These are phyloP conservation scores for Chalciporus sp. DNA, from an alignment of 1,284 basidiomycete species.

Conservation along the genomic window DNA sequence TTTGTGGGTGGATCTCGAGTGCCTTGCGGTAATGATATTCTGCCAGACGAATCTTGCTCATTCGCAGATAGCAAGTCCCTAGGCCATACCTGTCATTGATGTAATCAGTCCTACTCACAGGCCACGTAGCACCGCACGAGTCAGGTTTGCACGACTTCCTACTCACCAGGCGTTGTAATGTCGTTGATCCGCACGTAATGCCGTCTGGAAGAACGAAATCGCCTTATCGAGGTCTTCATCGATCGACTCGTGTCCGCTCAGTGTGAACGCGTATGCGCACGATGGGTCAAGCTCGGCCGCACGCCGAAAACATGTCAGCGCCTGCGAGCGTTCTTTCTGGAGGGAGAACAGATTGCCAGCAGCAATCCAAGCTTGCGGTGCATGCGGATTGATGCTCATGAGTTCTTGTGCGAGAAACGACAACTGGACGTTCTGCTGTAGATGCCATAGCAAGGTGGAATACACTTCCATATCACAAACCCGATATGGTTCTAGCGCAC, in stretches of 20 bases:
- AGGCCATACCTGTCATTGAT: constrained; percentile 82
- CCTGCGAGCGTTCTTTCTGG: constrained; percentile 88
- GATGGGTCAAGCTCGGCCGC: constrained; percentile 82
- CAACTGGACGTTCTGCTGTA: constrained; percentile 77
- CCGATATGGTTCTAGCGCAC: constrained; percentile 82
- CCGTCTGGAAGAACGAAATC: constrained; percentile 86
- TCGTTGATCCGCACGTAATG: constrained; percentile 82
- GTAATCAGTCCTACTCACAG: constrained; percentile 30
- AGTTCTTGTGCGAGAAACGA: constrained; percentile 91
- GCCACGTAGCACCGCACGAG: background rate
- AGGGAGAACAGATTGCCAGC: constrained; percentile 92
- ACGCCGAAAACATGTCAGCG: constrained; percentile 88
- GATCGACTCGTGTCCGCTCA: constrained; percentile 93
- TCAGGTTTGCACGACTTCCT: constrained; percentile 7
- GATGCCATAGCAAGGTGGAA: constrained; percentile 93
- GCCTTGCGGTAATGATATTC: constrained; percentile 95
- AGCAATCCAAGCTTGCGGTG: constrained; percentile 92
- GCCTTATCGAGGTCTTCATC: constrained; percentile 93
- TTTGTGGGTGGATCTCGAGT: constrained; percentile 86
- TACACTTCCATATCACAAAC: constrained; percentile 91
- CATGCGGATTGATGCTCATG: constrained; percentile 76
- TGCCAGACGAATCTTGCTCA: constrained; percentile 87
- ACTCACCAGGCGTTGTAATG: constrained; percentile 95
- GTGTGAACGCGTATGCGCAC: constrained; percentile 90
- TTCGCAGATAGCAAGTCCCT: constrained; percentile 89